These are phyloP conservation scores for Crotalaria pallida DNA, from an alignment of 306 rosid species.

Conservation along the genomic window DNA sequence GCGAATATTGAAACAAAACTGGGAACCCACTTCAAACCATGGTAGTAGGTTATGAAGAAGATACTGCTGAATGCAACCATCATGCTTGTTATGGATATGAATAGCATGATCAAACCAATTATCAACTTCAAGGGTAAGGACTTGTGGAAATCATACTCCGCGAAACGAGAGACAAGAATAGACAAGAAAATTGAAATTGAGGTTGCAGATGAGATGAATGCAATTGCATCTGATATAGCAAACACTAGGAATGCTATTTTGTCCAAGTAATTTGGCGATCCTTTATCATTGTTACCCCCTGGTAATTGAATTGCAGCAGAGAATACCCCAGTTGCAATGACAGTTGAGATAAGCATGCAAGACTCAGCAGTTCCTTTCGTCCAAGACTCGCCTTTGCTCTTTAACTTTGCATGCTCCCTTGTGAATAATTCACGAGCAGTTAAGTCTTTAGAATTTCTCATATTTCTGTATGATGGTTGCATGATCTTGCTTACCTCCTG, in stretches of 20 bases:
- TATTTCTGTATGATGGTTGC: not conserved
- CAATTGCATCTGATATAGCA: conserved; percentile 34
- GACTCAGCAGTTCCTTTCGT: conserved; percentile 36
- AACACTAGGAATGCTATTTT: conserved; percentile 8
- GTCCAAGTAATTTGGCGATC: conserved; percentile 10
- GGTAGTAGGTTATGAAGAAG: conserved; percentile 29
- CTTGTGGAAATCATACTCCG: conserved; percentile 33
- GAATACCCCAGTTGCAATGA: conserved; percentile 34
- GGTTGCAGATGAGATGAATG: conserved; percentile 45
- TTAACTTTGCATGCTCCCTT: conserved; percentile 14
- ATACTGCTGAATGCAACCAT: conserved; percentile 33
- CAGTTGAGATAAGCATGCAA: conserved; percentile 29
- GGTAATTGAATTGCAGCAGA: conserved; percentile 34
- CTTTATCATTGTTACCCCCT: conserved; percentile 7
- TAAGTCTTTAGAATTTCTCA: not conserved
- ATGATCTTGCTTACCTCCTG: conserved; percentile 48
- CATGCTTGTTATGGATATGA: conserved; percentile 42
- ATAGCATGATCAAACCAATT: conserved; percentile 26
- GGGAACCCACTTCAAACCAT: conserved; percentile 23
- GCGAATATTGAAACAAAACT: not conserved
- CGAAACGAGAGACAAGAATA: conserved; percentile 38
- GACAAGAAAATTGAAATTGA: conserved; percentile 41
- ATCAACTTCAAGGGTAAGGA: conserved; percentile 43
- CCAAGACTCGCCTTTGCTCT: conserved; percentile 34
- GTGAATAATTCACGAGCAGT: conserved; percentile 40